phyloP scores from a whole-genome alignment of 1,284 basidiomycete genomes.

The Sporisorium graminicola region DNA sequence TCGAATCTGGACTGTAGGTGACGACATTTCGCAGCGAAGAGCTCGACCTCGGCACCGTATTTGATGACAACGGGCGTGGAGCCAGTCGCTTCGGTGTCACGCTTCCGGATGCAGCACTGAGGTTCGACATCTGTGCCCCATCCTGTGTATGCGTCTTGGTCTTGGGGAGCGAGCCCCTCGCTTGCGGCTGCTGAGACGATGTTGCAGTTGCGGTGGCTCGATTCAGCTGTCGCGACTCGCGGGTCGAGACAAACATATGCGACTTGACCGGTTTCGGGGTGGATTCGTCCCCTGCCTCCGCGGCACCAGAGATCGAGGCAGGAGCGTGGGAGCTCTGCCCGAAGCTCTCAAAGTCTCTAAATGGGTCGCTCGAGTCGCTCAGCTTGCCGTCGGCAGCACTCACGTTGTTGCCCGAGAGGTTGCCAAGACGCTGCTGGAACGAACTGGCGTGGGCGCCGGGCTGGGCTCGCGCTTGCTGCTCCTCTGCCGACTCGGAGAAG shows the following conservation, averaged over 20 bases:
- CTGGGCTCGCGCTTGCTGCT: slow-evolving; percentile 36
- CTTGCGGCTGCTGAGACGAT: neutral
- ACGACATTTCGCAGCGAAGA: slow-evolving; percentile 49
- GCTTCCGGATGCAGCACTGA: neutral
- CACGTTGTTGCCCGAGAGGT: slow-evolving; percentile 20
- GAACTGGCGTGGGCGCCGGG: slow-evolving; percentile 28
- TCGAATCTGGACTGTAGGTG: slow-evolving; percentile 49
- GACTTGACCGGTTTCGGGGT: slow-evolving; percentile 35
- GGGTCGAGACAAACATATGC: slow-evolving; percentile 24
- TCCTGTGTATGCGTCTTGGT: neutral
- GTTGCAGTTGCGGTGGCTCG: neutral
- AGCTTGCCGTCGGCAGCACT: slow-evolving; percentile 27
- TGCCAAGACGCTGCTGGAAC: slow-evolving; percentile 43
- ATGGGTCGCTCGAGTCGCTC: slow-evolving; percentile 56
- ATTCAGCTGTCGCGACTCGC: slow-evolving; percentile 13
- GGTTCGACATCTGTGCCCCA: neutral
- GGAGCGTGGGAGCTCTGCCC: slow-evolving; percentile 46
- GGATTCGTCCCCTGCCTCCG: slow-evolving; percentile 20
- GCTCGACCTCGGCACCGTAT: slow-evolving; percentile 38
- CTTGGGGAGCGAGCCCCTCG: neutral
- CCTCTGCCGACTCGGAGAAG: slow-evolving; percentile 40
- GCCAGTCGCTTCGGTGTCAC: slow-evolving; percentile 16
- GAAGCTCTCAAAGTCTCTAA: slow-evolving; percentile 56
- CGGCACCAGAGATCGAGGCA: slow-evolving; percentile 10
- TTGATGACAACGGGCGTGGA: slow-evolving; percentile 16